Evolutionary conservation across 2,329 filamentous ascomycete species (phyloP).

Genomic region (Cladobotryum mycophilum): DNA sequence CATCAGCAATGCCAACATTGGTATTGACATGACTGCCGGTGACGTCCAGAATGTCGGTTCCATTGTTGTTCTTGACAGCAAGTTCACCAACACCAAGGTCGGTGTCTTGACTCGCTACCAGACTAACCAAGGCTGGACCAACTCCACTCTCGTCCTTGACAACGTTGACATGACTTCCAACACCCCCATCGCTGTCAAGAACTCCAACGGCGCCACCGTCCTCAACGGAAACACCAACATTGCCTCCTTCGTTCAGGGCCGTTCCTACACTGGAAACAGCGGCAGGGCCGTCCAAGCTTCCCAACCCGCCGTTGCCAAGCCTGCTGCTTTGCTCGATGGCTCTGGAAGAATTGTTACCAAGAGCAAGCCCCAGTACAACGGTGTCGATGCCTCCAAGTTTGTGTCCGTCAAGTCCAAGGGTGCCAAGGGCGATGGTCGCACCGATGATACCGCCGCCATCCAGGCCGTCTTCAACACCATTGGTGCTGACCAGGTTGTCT

Average conservation of each 20-base stretch:
- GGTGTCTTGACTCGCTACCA: conserved; percentile 68
- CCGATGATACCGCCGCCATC: conserved; percentile 82
- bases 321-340: conserved; percentile 55
- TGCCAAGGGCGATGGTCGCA: conserved; percentile 78
- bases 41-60: conserved; percentile 76
- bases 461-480: conserved; percentile 69
- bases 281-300: conserved; percentile 54
- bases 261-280: conserved; percentile 52
- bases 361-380: conserved; percentile 83
- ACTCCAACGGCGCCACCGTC: conserved; percentile 48
- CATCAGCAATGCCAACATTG: conserved; percentile 69
- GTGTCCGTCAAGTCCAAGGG: conserved; percentile 76
- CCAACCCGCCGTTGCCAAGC: conserved; percentile 53
- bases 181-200: conserved; percentile 60
- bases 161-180: conserved; percentile 77
- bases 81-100: conserved; percentile 66
- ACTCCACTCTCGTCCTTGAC: conserved; percentile 77
- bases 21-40: conserved; percentile 69
- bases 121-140: conserved; percentile 55
- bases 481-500: conserved; percentile 58
- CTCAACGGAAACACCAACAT: conserved; percentile 66
- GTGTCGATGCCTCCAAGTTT: conserved; percentile 60
- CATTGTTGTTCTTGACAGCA: conserved; percentile 74
- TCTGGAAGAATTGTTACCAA: conserved; percentile 71
- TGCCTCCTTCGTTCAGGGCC: conserved; percentile 72